These are phyloP conservation scores for Rhizopus microsporus DNA, from an alignment of 371 early-diverging fungal genomes.

Conservation along the genomic window DNA sequence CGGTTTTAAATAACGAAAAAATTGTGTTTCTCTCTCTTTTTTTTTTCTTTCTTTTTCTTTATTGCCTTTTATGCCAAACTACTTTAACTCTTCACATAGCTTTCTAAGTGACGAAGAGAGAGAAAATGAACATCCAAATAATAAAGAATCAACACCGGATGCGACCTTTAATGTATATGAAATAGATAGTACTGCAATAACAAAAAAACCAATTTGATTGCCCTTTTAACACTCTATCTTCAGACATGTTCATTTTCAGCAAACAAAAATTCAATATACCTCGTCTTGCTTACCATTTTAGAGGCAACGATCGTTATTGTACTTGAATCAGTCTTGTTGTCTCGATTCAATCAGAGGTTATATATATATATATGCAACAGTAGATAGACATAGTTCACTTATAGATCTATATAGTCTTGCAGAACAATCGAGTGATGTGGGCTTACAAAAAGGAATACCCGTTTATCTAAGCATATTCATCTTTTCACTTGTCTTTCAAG, in stretches of 20 bases:
- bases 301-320: constrained; percentile 70
- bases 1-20: constrained; percentile 1
- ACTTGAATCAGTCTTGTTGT: constrained; percentile 64
- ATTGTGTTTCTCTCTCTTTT: constrained; percentile 1
- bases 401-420: constrained; percentile 3
- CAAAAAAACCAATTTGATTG: constrained; percentile 3
- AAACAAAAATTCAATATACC: constrained; percentile 45
- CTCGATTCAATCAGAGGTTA: constrained; percentile 43
- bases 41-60: background rate
- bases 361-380: background rate
- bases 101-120: constrained; percentile 12
- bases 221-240: constrained; percentile 1
- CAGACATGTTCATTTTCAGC: constrained; percentile 15
- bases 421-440: constrained; percentile 7
- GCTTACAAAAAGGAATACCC: constrained; percentile 48
- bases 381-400: background rate
- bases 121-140: background rate
- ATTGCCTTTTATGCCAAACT: constrained; percentile 10
- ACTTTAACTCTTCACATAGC: constrained; percentile 7
- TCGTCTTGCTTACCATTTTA: constrained; percentile 46
- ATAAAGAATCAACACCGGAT: constrained; percentile 7
- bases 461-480: constrained; percentile 80
- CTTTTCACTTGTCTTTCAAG: constrained; percentile 71
- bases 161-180: constrained; percentile 11
- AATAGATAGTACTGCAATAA: constrained; percentile 4